phyloP scores from a whole-genome alignment of 345 rosid species.

The Salix purpurea region DNA sequence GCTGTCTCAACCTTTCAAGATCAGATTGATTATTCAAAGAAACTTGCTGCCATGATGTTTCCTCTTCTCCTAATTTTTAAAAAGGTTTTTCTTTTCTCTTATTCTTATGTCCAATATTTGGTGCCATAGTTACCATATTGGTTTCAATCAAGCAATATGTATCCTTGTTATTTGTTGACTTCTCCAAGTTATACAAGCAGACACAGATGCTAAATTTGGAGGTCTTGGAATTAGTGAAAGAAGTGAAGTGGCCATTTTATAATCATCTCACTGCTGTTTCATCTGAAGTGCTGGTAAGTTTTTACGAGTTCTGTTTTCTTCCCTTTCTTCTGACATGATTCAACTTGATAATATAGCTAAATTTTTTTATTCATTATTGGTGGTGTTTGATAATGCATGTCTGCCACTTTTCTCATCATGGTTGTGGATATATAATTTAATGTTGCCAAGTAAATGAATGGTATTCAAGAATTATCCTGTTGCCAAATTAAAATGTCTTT shows the following conservation, averaged over 20 bases:
- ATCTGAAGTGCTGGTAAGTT: slow-evolving; percentile 45
- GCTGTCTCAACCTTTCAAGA: slow-evolving; percentile 42
- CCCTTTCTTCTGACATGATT: neutral
- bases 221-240: slow-evolving; percentile 55
- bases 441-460: no score
- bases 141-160: neutral
- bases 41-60: slow-evolving; percentile 65
- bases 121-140: neutral
- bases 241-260: slow-evolving; percentile 62
- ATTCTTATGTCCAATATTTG: neutral
- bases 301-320: neutral
- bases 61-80: slow-evolving; percentile 68
- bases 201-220: slow-evolving; percentile 58
- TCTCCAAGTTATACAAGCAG: slow-evolving; percentile 34
- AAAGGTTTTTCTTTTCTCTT: slow-evolving; percentile 43
- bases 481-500: no score
- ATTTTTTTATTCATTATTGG: no score
- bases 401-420: no score
- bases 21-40: slow-evolving; percentile 38
- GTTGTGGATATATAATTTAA: no score
- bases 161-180: neutral
- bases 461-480: no score
- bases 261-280: slow-evolving; percentile 44
- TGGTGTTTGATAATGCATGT: no score
- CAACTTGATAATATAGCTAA: neutral